These are phyloP conservation scores for Edaphochlamys debaryana DNA, from an alignment of 139 green algal genomes.

Conservation along the genomic window DNA sequence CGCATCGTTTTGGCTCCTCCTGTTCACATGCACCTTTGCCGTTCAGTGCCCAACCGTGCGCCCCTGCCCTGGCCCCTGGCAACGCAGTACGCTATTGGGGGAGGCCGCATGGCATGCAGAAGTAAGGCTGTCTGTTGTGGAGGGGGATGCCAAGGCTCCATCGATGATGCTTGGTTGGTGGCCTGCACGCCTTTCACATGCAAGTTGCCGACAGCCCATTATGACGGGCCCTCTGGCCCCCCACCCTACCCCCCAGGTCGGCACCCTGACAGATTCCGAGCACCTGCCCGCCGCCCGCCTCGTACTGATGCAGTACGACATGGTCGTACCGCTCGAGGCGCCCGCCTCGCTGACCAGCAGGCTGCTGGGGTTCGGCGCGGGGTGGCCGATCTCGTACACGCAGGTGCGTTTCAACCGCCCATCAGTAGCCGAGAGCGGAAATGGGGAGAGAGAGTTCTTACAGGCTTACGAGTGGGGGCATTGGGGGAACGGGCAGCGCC, in stretches of 20 bases:
- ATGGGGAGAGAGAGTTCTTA: not conserved
- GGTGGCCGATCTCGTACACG: conserved; percentile 2
- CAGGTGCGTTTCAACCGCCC: too few species aligned
- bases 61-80: not conserved
- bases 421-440: too few species aligned
- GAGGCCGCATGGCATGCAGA: conserved; percentile 26
- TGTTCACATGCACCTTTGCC: not conserved
- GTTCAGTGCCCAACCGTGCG: too few species aligned
- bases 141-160: too few species aligned
- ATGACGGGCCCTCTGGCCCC: too few species aligned
- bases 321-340: conserved; percentile 34
- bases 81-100: conserved; percentile 19
- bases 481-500: not conserved
- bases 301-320: conserved; percentile 22
- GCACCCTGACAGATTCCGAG: not conserved
- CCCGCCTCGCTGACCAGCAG: not conserved
- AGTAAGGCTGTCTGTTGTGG: too few species aligned
- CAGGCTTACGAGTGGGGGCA: not conserved
- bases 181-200: too few species aligned
- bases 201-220: too few species aligned
- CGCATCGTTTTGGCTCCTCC: not conserved
- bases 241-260: too few species aligned
- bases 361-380: conserved; percentile 17
- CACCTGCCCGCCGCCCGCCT: conserved; percentile 5
- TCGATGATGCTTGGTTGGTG: too few species aligned